Evolutionary conservation across 371 early-diverging fungal genomes (phyloP), one percentile per base, ranked within the genome.

Genomic region (Capillidium heterosporum): DNA sequence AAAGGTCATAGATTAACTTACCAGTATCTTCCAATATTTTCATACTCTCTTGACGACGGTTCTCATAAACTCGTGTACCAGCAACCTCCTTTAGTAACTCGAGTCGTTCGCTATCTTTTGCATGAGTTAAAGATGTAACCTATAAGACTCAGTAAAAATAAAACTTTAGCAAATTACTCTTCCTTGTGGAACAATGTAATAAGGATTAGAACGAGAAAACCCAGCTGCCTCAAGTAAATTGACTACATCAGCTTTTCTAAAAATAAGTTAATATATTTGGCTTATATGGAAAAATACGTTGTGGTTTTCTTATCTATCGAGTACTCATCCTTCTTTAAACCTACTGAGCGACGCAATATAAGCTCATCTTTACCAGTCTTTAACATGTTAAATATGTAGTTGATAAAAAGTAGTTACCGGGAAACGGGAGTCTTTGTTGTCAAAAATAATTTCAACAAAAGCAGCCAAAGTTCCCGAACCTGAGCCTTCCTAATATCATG

Each of bases 151-250:
- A 17, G 32, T 21, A 27, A 43, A 17, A 55, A 17, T 28, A 11
- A 53, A 46, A 35, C 57, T 41, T 41, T 35, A 21, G 10, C 24
- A 13, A 60, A 76, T 46, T 72, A 97, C 89, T 54, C 94, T 75
- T 41, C 99, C 99, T 75, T 99, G 99, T n/a, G 95, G 95, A 3
- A 99, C 97, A 67, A 99, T 94, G 62, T 95, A 98, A 68, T 97
- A 98, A 11, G 98, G 97, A 64, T 98, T 98, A 17, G 95, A 90
- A 31, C 87, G 73, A n/a, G 95, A 90, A 59, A 99, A 91, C 0
- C 99, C 99, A 21, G 97, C 95, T 67, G 85, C 88, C 67, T 99
- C 97, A 21, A 99, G 75, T 58, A 99, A 69, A 61, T 85, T 94
- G 74, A 81, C 75, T 13, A 99, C 87, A 61, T 99, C 99, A 29